A percentile compares a stretch with the other conserved stretches of the same genome.
Evolutionary conservation across 2,329 filamentous ascomycete species (phyloP).

Genomic region (Claviceps purpurea): DNA sequence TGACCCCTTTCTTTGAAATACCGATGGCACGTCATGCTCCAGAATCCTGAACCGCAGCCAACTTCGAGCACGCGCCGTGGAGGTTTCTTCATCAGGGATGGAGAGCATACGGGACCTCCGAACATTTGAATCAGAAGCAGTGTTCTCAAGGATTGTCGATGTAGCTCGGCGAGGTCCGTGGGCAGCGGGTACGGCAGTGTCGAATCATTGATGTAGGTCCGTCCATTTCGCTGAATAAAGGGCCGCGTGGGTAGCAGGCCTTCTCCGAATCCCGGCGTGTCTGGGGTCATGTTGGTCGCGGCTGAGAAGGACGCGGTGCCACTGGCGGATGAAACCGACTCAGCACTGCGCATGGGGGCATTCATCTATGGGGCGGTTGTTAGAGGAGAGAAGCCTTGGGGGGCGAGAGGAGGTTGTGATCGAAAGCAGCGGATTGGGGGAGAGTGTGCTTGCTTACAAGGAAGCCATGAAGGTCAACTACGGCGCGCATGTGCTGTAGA

Average conservation of each 20-base stretch:
- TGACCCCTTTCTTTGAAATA: conserved; percentile 60
- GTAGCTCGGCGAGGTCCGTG: conserved; percentile 73
- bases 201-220: conserved; percentile 67
- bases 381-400: background rate
- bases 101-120: conserved; percentile 65
- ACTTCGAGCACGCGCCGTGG: conserved; percentile 73
- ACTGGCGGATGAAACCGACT: conserved; percentile 34
- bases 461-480: conserved; percentile 6
- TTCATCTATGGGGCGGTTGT: conserved; percentile 20
- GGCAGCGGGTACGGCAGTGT: conserved; percentile 70
- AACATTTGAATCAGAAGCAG: conserved; percentile 71
- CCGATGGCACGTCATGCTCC: conserved; percentile 79
- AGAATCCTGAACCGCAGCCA: conserved; percentile 77
- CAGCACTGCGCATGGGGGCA: conserved; percentile 25
- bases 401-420: background rate
- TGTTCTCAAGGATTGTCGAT: conserved; percentile 75
- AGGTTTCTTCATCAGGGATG: conserved; percentile 49
- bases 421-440: background rate
- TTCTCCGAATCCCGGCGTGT: conserved; percentile 31
- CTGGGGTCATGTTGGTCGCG: conserved; percentile 36
- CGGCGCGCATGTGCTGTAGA: conserved; percentile 2
- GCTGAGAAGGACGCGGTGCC: conserved; percentile 28
- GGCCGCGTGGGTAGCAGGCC: conserved; percentile 30
- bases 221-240: conserved; percentile 62
- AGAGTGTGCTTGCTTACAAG: conserved; percentile 4